Conservation (phyloP, 1,139 yeast species). For the Yamadazyma taylorii region DNA sequence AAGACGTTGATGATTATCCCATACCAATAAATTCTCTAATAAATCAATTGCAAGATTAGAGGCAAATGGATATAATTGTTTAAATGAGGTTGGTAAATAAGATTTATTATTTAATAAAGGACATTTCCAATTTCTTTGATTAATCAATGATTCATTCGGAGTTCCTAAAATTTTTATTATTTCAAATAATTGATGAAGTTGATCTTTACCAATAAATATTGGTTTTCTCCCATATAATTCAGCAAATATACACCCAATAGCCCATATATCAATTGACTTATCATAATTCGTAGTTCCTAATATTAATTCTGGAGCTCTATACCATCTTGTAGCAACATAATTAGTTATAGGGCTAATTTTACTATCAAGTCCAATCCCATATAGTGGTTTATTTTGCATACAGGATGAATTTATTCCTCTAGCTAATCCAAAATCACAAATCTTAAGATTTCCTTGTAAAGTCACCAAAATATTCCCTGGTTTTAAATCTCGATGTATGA, state of each 20-base stretch:
- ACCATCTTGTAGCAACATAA: conserved; percentile 95
- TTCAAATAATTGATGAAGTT: conserved; percentile 61
- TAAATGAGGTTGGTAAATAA: conserved; percentile 45
- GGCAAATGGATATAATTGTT: conserved; percentile 59
- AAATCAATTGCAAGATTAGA: conserved; percentile 47
- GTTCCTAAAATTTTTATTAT: conserved; percentile 64
- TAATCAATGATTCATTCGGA: conserved; percentile 47
- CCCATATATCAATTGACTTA: conserved; percentile 75
- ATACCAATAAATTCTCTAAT: conserved; percentile 51
- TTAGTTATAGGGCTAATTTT: conserved; percentile 59
- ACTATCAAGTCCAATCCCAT: conserved; percentile 18
- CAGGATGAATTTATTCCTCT: conserved; percentile 56
- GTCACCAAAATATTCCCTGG: conserved; percentile 85
- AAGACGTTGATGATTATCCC: conserved; percentile 56
- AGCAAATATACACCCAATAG: conserved; percentile 76
- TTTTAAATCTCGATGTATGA: conserved; percentile 81
- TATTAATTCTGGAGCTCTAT: conserved; percentile 88
- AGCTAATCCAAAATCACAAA: conserved; percentile 89
- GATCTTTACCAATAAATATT: conserved; percentile 68
- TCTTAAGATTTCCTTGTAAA: conserved; percentile 66
- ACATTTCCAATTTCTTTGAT: conserved; percentile 29
- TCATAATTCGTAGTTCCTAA: conserved; percentile 56
- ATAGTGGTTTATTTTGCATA: conserved; percentile 26
- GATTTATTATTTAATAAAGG: conserved; percentile 15
- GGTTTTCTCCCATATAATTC: conserved; percentile 75